phyloP scores from a whole-genome alignment of 2,329 filamentous ascomycete genomes.

The Monilinia polystroma region DNA sequence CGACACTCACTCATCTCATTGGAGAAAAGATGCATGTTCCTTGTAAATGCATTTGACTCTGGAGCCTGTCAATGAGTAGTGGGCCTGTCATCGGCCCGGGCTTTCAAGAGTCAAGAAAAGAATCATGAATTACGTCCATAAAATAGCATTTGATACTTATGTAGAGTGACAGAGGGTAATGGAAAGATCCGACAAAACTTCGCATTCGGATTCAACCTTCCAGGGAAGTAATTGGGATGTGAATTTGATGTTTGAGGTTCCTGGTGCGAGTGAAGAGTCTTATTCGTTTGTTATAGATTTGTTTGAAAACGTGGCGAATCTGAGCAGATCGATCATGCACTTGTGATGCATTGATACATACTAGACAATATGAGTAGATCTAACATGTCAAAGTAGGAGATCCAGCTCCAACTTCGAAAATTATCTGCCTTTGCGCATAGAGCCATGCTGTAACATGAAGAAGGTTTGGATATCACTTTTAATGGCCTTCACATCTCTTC shows the following conservation, averaged over 20 bases:
- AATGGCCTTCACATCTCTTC: background rate
- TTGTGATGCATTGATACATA: background rate
- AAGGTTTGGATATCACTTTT: background rate
- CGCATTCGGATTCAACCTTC: background rate
- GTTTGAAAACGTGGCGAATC: background rate
- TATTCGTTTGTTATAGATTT: background rate
- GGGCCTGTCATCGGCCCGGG: constrained; percentile 5
- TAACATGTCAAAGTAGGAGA: background rate
- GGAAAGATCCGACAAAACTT: background rate
- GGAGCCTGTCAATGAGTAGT: background rate
- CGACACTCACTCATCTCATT: background rate
- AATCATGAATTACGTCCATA: background rate
- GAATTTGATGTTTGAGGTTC: background rate
- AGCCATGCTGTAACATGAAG: background rate
- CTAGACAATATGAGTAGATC: background rate
- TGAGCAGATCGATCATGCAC: background rate
- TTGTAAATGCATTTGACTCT: constrained; percentile 2
- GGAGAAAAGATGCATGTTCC: background rate
- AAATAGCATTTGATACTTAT: background rate
- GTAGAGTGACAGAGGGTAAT: background rate
- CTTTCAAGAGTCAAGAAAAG: background rate
- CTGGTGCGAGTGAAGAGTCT: background rate
- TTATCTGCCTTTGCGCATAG: background rate
- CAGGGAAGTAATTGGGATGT: background rate
- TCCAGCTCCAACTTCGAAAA: background rate